Percentiles rank a stretch among this genome's conserved stretches.
Conservation (phyloP, 495 filamentous ascomycete genomes). For the Penicillium cinerascens region DNA sequence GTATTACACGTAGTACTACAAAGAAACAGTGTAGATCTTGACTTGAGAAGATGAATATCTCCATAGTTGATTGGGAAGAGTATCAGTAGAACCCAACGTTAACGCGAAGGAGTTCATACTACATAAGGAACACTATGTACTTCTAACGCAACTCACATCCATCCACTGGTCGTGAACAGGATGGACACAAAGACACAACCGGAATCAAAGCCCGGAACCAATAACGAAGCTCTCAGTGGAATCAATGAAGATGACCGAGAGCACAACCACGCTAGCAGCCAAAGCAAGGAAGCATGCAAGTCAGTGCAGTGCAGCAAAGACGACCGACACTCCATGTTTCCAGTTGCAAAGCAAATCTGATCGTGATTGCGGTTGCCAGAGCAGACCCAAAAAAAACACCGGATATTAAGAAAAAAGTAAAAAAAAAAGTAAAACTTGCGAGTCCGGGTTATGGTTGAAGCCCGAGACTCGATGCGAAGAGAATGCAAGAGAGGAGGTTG, state of each 20-base stretch:
- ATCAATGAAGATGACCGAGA: conserved; percentile 40
- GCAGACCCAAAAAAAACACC: neutral
- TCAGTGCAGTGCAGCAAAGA: conserved; percentile 38
- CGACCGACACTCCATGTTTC: conserved; percentile 20
- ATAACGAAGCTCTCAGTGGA: conserved; percentile 26
- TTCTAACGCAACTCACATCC: neutral
- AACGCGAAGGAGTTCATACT: neutral
- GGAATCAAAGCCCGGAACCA: conserved; percentile 1
- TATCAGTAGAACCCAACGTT: neutral
- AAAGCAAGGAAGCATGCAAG: neutral
- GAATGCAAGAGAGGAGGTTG: neutral
- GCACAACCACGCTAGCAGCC: conserved; percentile 1
- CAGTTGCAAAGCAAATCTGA: neutral
- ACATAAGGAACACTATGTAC: neutral
- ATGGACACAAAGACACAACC: neutral
- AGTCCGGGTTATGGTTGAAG: conserved; percentile 9
- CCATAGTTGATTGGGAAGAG: neutral
- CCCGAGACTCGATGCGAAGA: conserved; percentile 11
- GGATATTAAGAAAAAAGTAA: conserved; percentile 12
- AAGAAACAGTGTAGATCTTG: neutral
- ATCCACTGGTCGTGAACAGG: neutral
- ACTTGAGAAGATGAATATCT: neutral
- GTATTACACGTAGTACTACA: neutral
- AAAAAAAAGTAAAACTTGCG: conserved; percentile 3
- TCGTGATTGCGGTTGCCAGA: conserved; percentile 5